These are phyloP conservation scores for Saccharomycopsis hybrid DNA, from an alignment of 1,139 yeast species.

Conservation along the genomic window DNA sequence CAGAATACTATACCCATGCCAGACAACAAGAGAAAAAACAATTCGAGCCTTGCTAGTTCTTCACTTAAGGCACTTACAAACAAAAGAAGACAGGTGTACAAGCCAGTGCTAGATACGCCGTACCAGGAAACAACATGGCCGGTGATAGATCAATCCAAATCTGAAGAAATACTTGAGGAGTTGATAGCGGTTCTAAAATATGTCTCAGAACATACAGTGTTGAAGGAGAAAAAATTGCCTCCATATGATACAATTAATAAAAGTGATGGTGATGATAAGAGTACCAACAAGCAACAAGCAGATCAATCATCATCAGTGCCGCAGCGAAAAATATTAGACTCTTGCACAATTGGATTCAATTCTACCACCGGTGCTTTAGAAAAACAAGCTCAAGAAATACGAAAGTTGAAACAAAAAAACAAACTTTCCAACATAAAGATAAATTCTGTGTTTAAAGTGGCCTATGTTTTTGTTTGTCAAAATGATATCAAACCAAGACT, in stretches of 20 bases:
- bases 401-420: constrained; percentile 9
- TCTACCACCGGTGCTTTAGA: constrained; percentile 46
- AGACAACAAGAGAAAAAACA: background rate
- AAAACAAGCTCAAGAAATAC: constrained; percentile 33
- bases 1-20: background rate
- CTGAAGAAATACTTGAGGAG: constrained; percentile 39
- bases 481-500: constrained; percentile 45
- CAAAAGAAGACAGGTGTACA: constrained; percentile 47
- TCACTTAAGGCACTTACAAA: constrained; percentile 33
- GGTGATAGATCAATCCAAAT: constrained; percentile 35
- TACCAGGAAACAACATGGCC: constrained; percentile 53
- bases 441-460: no score
- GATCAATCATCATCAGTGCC: no score
- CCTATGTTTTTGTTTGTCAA: constrained; percentile 45
- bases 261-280: constrained; percentile 23
- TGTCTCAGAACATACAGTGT: no score
- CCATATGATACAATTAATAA: no score
- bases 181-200: constrained; percentile 29
- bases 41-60: background rate
- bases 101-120: constrained; percentile 57
- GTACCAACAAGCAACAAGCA: constrained; percentile 27
- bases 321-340: no score
- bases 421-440: no score
- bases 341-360: constrained; percentile 53
- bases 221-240: no score